Conservation (phyloP, 768 basidiomycete genomes). For the Brasilioporus rufonigricans region DNA sequence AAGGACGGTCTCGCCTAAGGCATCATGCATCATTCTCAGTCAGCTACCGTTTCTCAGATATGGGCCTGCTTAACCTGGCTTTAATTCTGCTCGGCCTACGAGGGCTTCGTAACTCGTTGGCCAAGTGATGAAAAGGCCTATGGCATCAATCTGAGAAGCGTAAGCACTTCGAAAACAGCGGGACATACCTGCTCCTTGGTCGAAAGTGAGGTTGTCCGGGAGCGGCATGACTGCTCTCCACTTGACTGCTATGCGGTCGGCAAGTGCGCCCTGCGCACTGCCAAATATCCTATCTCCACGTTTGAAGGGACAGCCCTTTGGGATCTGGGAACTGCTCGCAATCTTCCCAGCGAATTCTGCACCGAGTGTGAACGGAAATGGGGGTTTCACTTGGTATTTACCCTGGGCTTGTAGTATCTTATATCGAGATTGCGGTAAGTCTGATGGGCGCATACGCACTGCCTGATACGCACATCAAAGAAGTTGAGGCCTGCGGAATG, state of each 20-base stretch:
- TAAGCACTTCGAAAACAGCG: background rate
- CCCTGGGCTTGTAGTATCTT: conserved; percentile 89
- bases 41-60: conserved; percentile 3
- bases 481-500: conserved; percentile 77
- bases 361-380: conserved; percentile 83
- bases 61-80: too few species aligned
- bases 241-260: conserved; percentile 66
- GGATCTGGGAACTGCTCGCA: conserved; percentile 67
- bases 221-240: conserved; percentile 56
- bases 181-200: conserved; percentile 76
- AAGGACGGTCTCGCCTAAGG: conserved; percentile 87
- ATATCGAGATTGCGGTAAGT: conserved; percentile 1
- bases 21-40: background rate
- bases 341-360: conserved; percentile 84
- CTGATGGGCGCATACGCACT: conserved; percentile 8
- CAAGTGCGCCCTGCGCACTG: conserved; percentile 72
- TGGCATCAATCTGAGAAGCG: conserved; percentile 1
- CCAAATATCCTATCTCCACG: conserved; percentile 91
- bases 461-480: conserved; percentile 51
- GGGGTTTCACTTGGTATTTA: conserved; percentile 82
- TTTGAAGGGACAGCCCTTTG: conserved; percentile 72
- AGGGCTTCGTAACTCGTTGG: conserved; percentile 93
- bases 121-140: conserved; percentile 84
- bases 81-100: conserved; percentile 78
- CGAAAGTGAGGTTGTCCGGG: conserved; percentile 73